Base-by-base conservation (phyloP, 495 filamentous ascomycete species). In the Penicillium pancosmium region DNA sequence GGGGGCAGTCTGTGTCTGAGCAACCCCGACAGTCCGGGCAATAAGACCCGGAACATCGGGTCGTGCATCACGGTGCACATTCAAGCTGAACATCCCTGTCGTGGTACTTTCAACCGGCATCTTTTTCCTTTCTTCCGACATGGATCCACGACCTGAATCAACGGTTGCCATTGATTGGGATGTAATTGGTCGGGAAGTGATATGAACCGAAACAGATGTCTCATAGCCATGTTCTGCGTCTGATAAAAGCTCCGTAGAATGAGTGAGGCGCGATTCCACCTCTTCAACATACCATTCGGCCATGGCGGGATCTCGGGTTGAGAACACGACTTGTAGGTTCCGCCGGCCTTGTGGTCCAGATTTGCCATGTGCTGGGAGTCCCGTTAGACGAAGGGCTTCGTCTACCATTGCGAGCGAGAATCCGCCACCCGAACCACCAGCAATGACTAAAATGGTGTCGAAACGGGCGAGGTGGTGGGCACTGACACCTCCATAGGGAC, bases 351-450 rank as follows among this genome's bases (percentile, higher is more conserved):
- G 56, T 9, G 44, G 41, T 25, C 54, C 44, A 16, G 54, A 18
- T n/a, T 10, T 31, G 6, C 49, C 35, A 4, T 51, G 27, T 10
- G 46, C 8, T 7, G 49, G 41, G 7, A 60, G 38, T 5, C 52
- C 53, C 1, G 60, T 62, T 25, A 67, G 35, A 0, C 67, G 61
- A 1, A 73, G 62, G 5, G 63, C 68, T 55, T 69, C 68, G 38
- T 73, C 70, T 1, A 69, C 55, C 48, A 72, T 65, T 2, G 64
- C 68, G 4, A 86, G 60, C 2, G 73, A 77, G 56, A 80, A 84
- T 6, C 81, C 80, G 11, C 78, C 79, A 2, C 84, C 83, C 0
- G 82, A 79, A 0, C 84, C 84, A n/a, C 84, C 83, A 0, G 81
- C 75, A 13, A 86, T 70, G 34, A 85, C 68, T 7, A 86, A 56